phyloP scores from a whole-genome alignment of 805 yeast genomes.

The Hemisphaericaspora nanyangensis region DNA sequence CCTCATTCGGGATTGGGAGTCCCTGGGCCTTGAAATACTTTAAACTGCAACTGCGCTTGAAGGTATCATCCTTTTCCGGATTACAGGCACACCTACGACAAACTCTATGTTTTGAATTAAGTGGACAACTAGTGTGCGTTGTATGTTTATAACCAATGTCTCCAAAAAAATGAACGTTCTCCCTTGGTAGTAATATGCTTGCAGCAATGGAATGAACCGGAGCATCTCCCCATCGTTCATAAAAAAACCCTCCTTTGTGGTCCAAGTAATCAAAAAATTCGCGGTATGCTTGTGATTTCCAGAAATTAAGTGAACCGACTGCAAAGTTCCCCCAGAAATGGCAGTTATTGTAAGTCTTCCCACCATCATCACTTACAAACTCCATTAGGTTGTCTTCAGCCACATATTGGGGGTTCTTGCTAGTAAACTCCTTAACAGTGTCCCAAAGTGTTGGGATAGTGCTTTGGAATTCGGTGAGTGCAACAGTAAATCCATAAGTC shows the following conservation, averaged over 20 bases:
- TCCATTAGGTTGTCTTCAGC: slow-evolving; percentile 64
- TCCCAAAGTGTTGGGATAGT: slow-evolving; percentile 88
- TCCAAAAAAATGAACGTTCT: slow-evolving; percentile 70
- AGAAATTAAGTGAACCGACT: slow-evolving; percentile 67
- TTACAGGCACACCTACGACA: slow-evolving; percentile 69
- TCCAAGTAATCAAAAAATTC: slow-evolving; percentile 74
- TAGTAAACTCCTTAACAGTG: slow-evolving; percentile 63
- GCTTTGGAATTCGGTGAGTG: slow-evolving; percentile 75
- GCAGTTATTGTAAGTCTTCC: slow-evolving; percentile 71
- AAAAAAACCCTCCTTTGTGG: slow-evolving; percentile 85
- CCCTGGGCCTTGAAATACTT: background rate
- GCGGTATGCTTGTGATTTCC: slow-evolving; percentile 69
- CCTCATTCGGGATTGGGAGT: background rate
- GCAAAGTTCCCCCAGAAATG: slow-evolving; percentile 94
- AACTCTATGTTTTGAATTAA: slow-evolving; percentile 51
- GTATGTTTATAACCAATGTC: slow-evolving; percentile 83
- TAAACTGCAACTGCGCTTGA: background rate
- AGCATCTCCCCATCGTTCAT: slow-evolving; percentile 94
- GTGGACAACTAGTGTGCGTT: slow-evolving; percentile 79
- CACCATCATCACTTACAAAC: slow-evolving; percentile 66
- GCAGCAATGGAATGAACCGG: slow-evolving; percentile 91
- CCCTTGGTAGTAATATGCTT: slow-evolving; percentile 66
- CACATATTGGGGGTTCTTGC: slow-evolving; percentile 55
- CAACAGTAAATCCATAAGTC: slow-evolving; percentile 82
- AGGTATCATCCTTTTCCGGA: slow-evolving; percentile 72